Conservation (phyloP, 1,284 basidiomycete species). For the Singerocomus rubriflavus region DNA sequence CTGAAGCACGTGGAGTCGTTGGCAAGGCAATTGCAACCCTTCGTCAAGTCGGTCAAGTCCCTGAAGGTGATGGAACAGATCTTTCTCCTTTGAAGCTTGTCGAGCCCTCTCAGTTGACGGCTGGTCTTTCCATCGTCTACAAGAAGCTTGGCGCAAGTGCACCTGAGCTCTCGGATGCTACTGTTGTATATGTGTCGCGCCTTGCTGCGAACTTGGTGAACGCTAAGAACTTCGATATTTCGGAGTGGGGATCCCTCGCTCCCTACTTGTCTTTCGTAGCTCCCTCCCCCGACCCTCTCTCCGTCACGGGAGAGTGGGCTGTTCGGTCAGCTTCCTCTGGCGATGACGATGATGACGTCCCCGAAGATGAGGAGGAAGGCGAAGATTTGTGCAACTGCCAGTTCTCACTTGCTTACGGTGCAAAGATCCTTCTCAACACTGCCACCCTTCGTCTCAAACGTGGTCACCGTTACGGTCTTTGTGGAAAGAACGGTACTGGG, state of each 20-base stretch:
- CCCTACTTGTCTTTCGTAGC: slow-evolving; percentile 74
- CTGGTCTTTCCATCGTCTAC: slow-evolving; percentile 72
- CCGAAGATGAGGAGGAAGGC: slow-evolving; percentile 93
- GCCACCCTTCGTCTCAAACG: slow-evolving; percentile 96
- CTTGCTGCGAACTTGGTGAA: slow-evolving; percentile 87
- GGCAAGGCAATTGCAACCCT: slow-evolving; percentile 89
- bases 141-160: slow-evolving; percentile 72
- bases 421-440: slow-evolving; percentile 97
- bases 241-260: slow-evolving; percentile 83
- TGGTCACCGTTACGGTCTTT: slow-evolving; percentile 97
- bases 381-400: slow-evolving; percentile 98
- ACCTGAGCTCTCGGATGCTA: slow-evolving; percentile 58
- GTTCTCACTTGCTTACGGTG: slow-evolving; percentile 97
- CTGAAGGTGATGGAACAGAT: slow-evolving; percentile 81
- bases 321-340: slow-evolving; percentile 85
- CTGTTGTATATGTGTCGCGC: slow-evolving; percentile 70
- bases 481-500: slow-evolving; percentile 97
- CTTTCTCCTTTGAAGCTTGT: slow-evolving; percentile 80
- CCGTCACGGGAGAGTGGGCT: slow-evolving; percentile 81
- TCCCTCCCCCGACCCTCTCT: slow-evolving; percentile 62
- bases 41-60: slow-evolving; percentile 89
- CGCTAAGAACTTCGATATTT: slow-evolving; percentile 87
- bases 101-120: slow-evolving; percentile 64
- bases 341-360: slow-evolving; percentile 64
- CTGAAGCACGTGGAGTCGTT: slow-evolving; percentile 90